Evolutionary conservation across 331 rosid species (phyloP), one percentile per base, ranked within the genome.

Genomic region (Rosa hybrid): DNA sequence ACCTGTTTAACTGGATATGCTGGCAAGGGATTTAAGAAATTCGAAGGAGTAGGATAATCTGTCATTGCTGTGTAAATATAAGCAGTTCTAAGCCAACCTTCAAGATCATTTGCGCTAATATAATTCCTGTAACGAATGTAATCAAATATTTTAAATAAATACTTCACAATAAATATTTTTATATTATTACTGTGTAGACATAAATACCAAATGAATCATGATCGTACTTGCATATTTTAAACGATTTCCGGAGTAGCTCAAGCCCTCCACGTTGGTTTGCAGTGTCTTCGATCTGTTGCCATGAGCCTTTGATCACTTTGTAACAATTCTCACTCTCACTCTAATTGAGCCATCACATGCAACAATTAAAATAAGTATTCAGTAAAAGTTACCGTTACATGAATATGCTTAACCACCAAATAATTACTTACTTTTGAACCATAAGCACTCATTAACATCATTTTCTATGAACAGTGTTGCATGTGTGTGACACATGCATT

Each of bases 31-130:
- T 2, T 86, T 1, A 94, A 1, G 79, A 94, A 94, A 86, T 87
- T 90, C 46, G 94, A 84, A 38, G 98, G 90, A 16, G 97, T 90
- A 0, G 98, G 98, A 86, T 94, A 94, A 86, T 94, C 98, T 0
- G 93, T 90, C 97, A 94, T 94, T 46, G 97, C 86, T 3, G 96
- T 84, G 81, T 79, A 88, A 9, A 14, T 0, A 34, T 4, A 88
- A 1, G 98, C 94, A 0, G 85, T 23, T 0, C 0, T 3, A 11
- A 94, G 83, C 98, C 98, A 94, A 46, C 6, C 5, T 75, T 48
- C 51, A 70, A 94, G 56, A 75, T 57, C 17, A 17, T 0, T 50
- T 76, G 57, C 54, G 45, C 71, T 50, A 0, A 63, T 74, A 65
- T 70, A 34, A 72, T 86, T 82, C 78, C 90, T 88, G 80, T 16